These are phyloP conservation scores for Arabis hirsuta DNA, from an alignment of 345 rosid species.

Conservation along the genomic window DNA sequence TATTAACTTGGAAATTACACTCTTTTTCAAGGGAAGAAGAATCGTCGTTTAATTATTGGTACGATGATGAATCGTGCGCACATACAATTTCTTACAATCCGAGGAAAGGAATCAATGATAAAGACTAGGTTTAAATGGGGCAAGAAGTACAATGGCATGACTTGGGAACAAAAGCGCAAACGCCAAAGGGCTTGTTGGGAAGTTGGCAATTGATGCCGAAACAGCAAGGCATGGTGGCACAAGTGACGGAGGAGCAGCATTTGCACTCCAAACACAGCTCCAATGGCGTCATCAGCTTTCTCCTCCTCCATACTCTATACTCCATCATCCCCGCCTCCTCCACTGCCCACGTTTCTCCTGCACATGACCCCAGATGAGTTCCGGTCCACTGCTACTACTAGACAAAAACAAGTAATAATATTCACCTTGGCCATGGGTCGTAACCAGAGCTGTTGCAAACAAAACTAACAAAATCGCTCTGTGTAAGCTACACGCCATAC, in stretches of 20 bases:
- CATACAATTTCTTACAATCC: too few relatives aligned
- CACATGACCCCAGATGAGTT: constrained; percentile 33
- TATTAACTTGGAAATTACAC: too few relatives aligned
- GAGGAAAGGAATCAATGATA: too few relatives aligned
- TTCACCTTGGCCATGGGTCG: constrained; percentile 17
- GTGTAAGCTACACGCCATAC: constrained; percentile 8
- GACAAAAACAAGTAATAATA: neutral
- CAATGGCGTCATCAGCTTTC: constrained; percentile 53
- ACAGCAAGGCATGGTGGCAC: constrained; percentile 73
- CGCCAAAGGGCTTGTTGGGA: constrained; percentile 78
- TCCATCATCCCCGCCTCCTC: constrained; percentile 18
- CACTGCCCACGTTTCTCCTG: constrained; percentile 28
- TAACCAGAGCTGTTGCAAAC: constrained; percentile 21
- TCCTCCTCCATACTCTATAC: constrained; percentile 28
- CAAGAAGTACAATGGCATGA: constrained; percentile 51
- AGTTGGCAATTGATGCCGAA: constrained; percentile 70
- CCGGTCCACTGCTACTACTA: constrained; percentile 1
- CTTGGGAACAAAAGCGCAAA: constrained; percentile 81
- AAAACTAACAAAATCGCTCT: constrained; percentile 15
- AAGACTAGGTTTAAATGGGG: constrained; percentile 2
- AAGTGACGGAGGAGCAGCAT: constrained; percentile 53
- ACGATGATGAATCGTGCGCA: too few relatives aligned
- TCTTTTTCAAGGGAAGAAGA: too few relatives aligned
- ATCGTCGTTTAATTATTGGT: too few relatives aligned
- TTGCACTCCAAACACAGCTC: constrained; percentile 70